phyloP scores from a whole-genome alignment of 2,329 filamentous ascomycete genomes.

The Pseudogymnoascus sp. region DNA sequence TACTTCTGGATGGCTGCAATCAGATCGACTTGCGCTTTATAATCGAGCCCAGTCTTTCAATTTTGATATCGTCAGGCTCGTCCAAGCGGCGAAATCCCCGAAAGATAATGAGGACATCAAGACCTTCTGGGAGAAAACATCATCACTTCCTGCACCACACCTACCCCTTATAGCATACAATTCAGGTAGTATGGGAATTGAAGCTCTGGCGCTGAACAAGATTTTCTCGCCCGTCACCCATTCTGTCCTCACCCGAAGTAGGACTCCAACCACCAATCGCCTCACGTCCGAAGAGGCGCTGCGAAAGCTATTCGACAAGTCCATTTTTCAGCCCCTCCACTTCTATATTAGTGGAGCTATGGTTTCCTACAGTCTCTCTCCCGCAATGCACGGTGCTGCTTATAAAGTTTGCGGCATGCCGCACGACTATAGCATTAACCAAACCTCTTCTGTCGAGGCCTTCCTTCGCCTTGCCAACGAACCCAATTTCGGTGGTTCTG shows the following conservation, averaged over 20 bases:
- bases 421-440: slow-evolving; percentile 57
- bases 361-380: slow-evolving; percentile 64
- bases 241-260: slow-evolving; percentile 24
- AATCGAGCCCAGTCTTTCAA: slow-evolving; percentile 41
- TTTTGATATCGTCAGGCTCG: slow-evolving; percentile 49
- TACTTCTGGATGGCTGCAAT: slow-evolving; percentile 39
- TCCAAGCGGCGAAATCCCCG: slow-evolving; percentile 39
- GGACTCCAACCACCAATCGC: neutral
- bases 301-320: slow-evolving; percentile 56
- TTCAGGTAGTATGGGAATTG: slow-evolving; percentile 44
- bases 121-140: slow-evolving; percentile 21
- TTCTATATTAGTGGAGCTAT: slow-evolving; percentile 69
- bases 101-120: slow-evolving; percentile 40
- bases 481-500: slow-evolving; percentile 62
- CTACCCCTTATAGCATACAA: slow-evolving; percentile 43
- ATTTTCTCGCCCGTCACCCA: slow-evolving; percentile 49
- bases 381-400: slow-evolving; percentile 69
- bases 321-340: slow-evolving; percentile 60
- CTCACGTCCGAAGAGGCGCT: slow-evolving; percentile 44
- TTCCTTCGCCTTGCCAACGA: slow-evolving; percentile 58
- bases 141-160: slow-evolving; percentile 16
- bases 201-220: slow-evolving; percentile 49
- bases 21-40: slow-evolving; percentile 40
- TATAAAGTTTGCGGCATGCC: slow-evolving; percentile 59
- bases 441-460: slow-evolving; percentile 53